Base-by-base conservation (phyloP, 805 yeast genomes). In the Candida anglica region DNA sequence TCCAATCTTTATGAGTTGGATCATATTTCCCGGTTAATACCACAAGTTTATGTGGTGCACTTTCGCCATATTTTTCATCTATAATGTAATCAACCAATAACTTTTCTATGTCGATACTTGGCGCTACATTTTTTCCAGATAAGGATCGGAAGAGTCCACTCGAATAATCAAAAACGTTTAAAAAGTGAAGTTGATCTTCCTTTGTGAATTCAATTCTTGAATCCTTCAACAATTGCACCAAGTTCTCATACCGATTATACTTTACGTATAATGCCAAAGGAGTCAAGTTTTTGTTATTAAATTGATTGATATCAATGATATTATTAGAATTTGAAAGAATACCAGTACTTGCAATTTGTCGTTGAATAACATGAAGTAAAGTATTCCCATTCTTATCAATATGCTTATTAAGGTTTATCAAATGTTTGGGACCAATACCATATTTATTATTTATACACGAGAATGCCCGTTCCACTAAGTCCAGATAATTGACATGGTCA, bases 321-420 rank as follows among this genome's bases (percentile, higher is more conserved):
- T 53, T 46, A 16, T 28, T 8, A 19, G 57, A 50, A 15, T 38
- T 32, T 9, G 46, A 19, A 17, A 63, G 47, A 13, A 66, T 32
- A 13, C 42, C 28, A 0, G 68, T 52, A 23, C 44, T 48, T 2
- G 47, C 36, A 19, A 85, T 54, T 11, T 73, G 70, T 10, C 71
- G 69, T 32, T 74, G 72, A 19, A 86, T 60, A 3, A 84, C 71
- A 56, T 91, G 98, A 20, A 91, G 59, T 3, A 91, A 50, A 0
- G 93, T 78, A 50, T 88, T 87, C 0, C 91, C 91, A 36, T 75
- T 71, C 15, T 53, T 56, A 50, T 91, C 97, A 6, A 76, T 60
- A 50, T 91, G 97, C 19, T 77, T 79, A 28, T 63, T 63, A 40
- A 73, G 71, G 39, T 73, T 63, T 31, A 79, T 64, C 1, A 34